These are phyloP conservation scores for Suillus fuscotomentosus DNA, from an alignment of 768 basidiomycete genomes.

Conservation along the genomic window DNA sequence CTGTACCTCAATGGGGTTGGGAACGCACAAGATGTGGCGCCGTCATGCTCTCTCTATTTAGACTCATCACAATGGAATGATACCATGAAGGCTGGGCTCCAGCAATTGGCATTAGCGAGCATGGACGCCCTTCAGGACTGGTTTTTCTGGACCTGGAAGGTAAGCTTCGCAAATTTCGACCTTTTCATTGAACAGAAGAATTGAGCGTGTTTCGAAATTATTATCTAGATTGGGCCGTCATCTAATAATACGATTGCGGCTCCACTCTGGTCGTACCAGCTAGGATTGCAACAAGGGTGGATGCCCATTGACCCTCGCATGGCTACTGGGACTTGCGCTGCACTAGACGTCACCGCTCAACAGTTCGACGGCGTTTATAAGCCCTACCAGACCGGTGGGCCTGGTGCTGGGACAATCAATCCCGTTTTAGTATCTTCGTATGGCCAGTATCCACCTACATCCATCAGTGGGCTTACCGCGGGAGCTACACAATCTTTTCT, in stretches of 20 bases:
- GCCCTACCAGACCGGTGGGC: conserved; percentile 69
- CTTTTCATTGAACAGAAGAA: neutral
- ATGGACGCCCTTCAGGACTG: conserved; percentile 70
- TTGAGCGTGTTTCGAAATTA: neutral
- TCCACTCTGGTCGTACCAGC: conserved; percentile 71
- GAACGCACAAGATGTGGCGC: conserved; percentile 21
- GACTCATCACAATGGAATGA: conserved; percentile 54
- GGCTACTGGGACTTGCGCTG: conserved; percentile 61
- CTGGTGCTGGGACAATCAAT: conserved; percentile 48
- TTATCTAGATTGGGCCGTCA: conserved; percentile 54
- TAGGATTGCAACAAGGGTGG: conserved; percentile 74
- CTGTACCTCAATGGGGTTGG: conserved; percentile 41
- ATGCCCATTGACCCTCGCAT: conserved; percentile 71
- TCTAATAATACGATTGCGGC: conserved; percentile 46
- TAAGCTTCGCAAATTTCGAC: conserved; percentile 14
- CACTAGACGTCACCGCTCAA: conserved; percentile 43
- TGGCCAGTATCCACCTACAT: conserved; percentile 52
- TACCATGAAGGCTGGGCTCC: conserved; percentile 52
- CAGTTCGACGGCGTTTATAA: conserved; percentile 55
- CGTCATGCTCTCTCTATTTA: conserved; percentile 40
- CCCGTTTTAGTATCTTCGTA: conserved; percentile 42
- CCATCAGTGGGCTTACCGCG: conserved; percentile 43
- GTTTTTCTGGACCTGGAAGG: conserved; percentile 85
- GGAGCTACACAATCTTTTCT: conserved; percentile 37
- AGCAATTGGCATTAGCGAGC: conserved; percentile 48